Evolutionary conservation across 2,329 filamentous ascomycete genomes (phyloP).

Genomic region (Didymella arachidicola): DNA sequence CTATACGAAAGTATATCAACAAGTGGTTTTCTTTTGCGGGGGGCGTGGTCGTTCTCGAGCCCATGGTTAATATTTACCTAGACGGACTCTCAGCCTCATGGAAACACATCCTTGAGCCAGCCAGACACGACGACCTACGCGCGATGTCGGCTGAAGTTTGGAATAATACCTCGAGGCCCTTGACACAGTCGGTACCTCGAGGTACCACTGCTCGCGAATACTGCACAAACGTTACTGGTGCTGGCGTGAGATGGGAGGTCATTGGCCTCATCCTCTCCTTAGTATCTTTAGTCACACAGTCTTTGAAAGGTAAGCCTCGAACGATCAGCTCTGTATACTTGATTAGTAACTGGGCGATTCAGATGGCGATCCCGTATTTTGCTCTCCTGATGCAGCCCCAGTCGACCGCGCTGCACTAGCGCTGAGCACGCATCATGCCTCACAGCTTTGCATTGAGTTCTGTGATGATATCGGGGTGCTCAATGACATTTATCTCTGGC

Average conservation of each 20-base stretch:
- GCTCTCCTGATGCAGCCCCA: slow-evolving; percentile 36
- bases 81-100: slow-evolving; percentile 38
- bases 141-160: slow-evolving; percentile 53
- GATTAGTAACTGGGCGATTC: slow-evolving; percentile 6
- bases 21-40: slow-evolving; percentile 42
- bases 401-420: slow-evolving; percentile 37
- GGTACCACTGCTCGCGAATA: slow-evolving; percentile 52
- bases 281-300: slow-evolving; percentile 49
- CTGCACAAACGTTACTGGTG: slow-evolving; percentile 49
- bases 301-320: slow-evolving; percentile 33
- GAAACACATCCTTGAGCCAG: slow-evolving; percentile 34
- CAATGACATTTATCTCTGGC: slow-evolving; percentile 48
- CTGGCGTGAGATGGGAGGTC: slow-evolving; percentile 55
- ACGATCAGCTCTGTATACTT: too few relatives aligned
- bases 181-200: slow-evolving; percentile 43
- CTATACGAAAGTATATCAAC: slow-evolving; percentile 43
- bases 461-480: slow-evolving; percentile 44
- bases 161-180: slow-evolving; percentile 51
- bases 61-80: slow-evolving; percentile 44
- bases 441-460: slow-evolving; percentile 43
- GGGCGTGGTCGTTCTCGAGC: slow-evolving; percentile 47
- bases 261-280: slow-evolving; percentile 52
- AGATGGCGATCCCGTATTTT: slow-evolving; percentile 47
- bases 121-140: slow-evolving; percentile 42
- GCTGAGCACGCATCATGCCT: slow-evolving; percentile 36